Evolutionary conservation across 768 basidiomycete species (phyloP).

Genomic region (Cystobasidium onofrii): DNA sequence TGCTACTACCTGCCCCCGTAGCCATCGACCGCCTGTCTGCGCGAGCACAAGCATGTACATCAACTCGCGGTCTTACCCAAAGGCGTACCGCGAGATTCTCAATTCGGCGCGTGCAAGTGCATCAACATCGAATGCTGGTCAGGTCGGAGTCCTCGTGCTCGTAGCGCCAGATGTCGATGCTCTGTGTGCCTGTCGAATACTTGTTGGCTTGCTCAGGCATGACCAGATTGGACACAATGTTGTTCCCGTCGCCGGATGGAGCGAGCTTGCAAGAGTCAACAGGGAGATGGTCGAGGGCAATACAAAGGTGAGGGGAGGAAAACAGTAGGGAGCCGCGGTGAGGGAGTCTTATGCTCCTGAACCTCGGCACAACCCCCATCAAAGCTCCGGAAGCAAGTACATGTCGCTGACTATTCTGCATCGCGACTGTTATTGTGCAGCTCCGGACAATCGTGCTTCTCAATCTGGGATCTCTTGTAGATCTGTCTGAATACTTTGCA

Average conservation of each 20-base stretch:
- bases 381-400: no score
- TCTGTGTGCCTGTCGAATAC: slow-evolving; percentile 79
- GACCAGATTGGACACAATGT: slow-evolving; percentile 88
- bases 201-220: slow-evolving; percentile 77
- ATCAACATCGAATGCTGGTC: slow-evolving; percentile 12
- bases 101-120: slow-evolving; percentile 10
- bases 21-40: background rate
- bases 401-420: slow-evolving; percentile 3
- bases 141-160: slow-evolving; percentile 58
- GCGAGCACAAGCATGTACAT: slow-evolving; percentile 4
- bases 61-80: slow-evolving; percentile 3
- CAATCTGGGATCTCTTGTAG: slow-evolving; percentile 82
- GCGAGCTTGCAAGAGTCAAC: slow-evolving; percentile 61
- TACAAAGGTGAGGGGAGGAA: slow-evolving; percentile 47
- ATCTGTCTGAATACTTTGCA: slow-evolving; percentile 57
- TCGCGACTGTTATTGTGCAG: slow-evolving; percentile 47
- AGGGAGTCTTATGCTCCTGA: background rate
- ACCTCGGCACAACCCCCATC: background rate
- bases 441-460: slow-evolving; percentile 81
- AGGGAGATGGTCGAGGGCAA: slow-evolving; percentile 59
- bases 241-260: slow-evolving; percentile 77
- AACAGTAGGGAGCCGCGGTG: background rate
- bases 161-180: slow-evolving; percentile 88
- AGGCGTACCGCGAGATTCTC: slow-evolving; percentile 4
- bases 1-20: background rate